phyloP scores from a whole-genome alignment of 768 basidiomycete species.

The Kwoniella sp. region DNA sequence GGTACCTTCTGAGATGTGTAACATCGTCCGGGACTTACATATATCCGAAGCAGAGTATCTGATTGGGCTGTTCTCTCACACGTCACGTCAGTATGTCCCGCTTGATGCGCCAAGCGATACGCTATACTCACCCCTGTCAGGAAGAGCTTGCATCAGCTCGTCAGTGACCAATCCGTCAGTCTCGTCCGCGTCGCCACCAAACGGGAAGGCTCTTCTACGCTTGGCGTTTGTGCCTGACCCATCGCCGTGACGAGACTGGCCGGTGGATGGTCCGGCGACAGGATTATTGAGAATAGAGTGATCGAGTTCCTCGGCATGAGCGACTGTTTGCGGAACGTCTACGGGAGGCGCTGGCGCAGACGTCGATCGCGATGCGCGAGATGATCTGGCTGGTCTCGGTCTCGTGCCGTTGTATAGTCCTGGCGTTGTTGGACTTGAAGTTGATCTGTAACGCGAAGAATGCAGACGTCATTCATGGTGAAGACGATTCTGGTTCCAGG shows the following conservation, averaged over 20 bases:
- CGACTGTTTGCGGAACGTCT: constrained; percentile 20
- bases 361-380: neutral
- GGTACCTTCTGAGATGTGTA: neutral
- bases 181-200: neutral
- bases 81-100: neutral
- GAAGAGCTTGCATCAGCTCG: constrained; percentile 12
- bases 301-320: constrained; percentile 19
- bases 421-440: neutral
- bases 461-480: no score
- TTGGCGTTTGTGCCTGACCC: neutral
- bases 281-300: constrained; percentile 23
- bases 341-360: constrained; percentile 2
- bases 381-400: neutral
- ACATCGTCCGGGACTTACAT: constrained; percentile 1
- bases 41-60: constrained; percentile 11
- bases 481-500: no score
- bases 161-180: constrained; percentile 16
- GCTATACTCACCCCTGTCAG: constrained; percentile 10
- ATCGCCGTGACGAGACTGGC: neutral
- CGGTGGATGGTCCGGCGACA: neutral
- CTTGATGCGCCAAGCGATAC: no score
- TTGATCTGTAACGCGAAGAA: neutral
- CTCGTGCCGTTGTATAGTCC: neutral
- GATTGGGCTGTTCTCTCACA: constrained; percentile 7
- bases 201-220: constrained; percentile 5